phyloP scores from a whole-genome alignment of 345 rosid genomes.

The Citrus hindsii region DNA sequence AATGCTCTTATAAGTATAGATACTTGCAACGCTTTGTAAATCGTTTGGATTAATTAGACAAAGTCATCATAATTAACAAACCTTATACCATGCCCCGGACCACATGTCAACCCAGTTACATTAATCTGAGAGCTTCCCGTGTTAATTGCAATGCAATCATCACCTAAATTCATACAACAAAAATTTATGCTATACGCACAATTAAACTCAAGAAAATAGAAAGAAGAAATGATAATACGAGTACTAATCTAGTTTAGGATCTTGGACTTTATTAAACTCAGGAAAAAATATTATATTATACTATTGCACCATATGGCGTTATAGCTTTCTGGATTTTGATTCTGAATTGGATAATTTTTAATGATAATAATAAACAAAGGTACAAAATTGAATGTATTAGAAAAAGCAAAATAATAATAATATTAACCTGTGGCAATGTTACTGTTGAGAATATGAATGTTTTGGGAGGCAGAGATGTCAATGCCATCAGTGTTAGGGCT shows the following conservation, averaged over 20 bases:
- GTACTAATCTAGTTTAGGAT: too few species aligned
- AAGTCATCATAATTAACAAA: background rate
- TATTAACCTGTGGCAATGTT: slow-evolving; percentile 20
- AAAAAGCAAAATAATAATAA: too few species aligned
- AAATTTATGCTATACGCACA: background rate
- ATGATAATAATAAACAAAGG: too few species aligned
- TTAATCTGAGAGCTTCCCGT: slow-evolving; percentile 9
- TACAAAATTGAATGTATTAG: too few species aligned
- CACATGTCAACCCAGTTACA: slow-evolving; percentile 17
- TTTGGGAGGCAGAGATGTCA: slow-evolving; percentile 10
- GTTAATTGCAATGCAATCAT: slow-evolving; percentile 32
- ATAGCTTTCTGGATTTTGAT: too few species aligned
- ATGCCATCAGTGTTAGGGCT: slow-evolving; percentile 47
- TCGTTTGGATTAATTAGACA: background rate
- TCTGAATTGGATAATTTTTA: too few species aligned
- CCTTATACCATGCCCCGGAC: slow-evolving; percentile 44
- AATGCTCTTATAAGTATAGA: too few species aligned
- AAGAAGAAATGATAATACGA: background rate
- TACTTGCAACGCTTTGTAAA: too few species aligned
- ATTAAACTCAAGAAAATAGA: background rate
- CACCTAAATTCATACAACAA: slow-evolving; percentile 15
- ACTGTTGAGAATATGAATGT: slow-evolving; percentile 8
- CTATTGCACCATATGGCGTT: too few species aligned
- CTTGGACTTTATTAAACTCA: too few species aligned
- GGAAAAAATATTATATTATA: too few species aligned